phyloP scores from a whole-genome alignment of 768 basidiomycete species.

The Lentinus brumalis region DNA sequence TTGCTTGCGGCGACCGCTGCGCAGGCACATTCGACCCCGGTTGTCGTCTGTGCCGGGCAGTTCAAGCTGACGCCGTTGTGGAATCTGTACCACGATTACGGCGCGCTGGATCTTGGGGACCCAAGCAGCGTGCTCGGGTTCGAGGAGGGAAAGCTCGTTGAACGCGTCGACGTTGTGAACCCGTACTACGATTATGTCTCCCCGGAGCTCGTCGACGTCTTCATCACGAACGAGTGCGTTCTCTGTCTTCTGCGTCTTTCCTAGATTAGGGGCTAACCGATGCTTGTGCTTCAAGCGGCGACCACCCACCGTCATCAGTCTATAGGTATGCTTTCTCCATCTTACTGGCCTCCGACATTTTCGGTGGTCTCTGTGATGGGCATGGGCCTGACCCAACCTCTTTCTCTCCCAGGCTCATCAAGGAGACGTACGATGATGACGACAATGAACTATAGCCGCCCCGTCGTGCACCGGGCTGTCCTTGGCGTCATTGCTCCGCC shows the following conservation, averaged over 20 bases:
- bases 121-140: conserved; percentile 70
- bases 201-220: conserved; percentile 90
- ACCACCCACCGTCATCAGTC: conserved; percentile 94
- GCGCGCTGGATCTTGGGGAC: conserved; percentile 77
- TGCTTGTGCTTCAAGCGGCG: conserved; percentile 61
- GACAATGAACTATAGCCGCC: conserved; percentile 70
- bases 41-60: conserved; percentile 93
- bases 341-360: not conserved
- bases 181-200: conserved; percentile 97
- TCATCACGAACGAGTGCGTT: conserved; percentile 95
- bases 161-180: conserved; percentile 90
- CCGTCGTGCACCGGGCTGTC: too few species aligned
- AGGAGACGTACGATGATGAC: conserved; percentile 95
- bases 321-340: conserved; percentile 58
- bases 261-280: not conserved
- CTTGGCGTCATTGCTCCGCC: too few species aligned
- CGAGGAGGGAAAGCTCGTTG: conserved; percentile 75
- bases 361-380: not conserved
- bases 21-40: conserved; percentile 85
- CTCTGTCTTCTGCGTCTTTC: not conserved
- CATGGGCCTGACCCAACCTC: conserved; percentile 9
- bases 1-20: conserved; percentile 86
- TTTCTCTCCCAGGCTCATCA: conserved; percentile 62
- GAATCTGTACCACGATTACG: conserved; percentile 87
- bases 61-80: conserved; percentile 94